Evolutionary conservation across 2,329 filamentous ascomycete genomes (phyloP).

Genomic region (Talaromyces verruculosus): DNA sequence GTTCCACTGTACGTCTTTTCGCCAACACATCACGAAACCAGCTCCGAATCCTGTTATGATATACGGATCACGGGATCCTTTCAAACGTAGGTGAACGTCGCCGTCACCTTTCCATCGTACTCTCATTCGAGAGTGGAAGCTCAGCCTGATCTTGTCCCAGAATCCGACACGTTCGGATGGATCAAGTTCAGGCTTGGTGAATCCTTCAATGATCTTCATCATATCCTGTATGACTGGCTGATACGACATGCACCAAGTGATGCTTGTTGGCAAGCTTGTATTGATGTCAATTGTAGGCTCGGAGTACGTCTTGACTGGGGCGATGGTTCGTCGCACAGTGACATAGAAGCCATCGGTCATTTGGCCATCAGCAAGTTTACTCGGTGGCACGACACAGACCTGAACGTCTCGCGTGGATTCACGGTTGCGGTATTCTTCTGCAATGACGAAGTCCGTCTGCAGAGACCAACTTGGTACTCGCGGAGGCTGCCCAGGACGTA

Average conservation of each 20-base stretch:
- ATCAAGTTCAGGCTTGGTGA: conserved; percentile 93
- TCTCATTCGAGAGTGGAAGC: conserved; percentile 86
- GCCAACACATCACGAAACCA: conserved; percentile 98
- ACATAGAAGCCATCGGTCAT: conserved; percentile 70
- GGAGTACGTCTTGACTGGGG: conserved; percentile 94
- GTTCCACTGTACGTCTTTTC: conserved; percentile 85
- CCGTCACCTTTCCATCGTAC: conserved; percentile 94
- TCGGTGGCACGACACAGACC: conserved; percentile 79
- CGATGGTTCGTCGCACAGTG: conserved; percentile 84
- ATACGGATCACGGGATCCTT: conserved; percentile 89
- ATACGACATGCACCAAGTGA: conserved; percentile 97
- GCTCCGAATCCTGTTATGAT: conserved; percentile 87
- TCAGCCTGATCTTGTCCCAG: conserved; percentile 96
- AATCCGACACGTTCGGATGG: conserved; percentile 92
- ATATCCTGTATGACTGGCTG: conserved; percentile 98
- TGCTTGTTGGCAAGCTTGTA: conserved; percentile 83
- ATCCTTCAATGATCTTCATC: conserved; percentile 99
- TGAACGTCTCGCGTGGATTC: conserved; percentile 77
- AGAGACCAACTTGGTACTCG: conserved; percentile 79
- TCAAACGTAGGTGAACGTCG: conserved; percentile 89
- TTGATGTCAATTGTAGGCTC: conserved; percentile 91
- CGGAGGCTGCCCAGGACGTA: conserved; percentile 76
- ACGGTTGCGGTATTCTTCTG: conserved; percentile 81
- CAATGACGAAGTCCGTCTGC: conserved; percentile 89
- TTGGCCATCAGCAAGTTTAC: conserved; percentile 56